These are phyloP conservation scores for Hyphochytrium catenoides DNA, from an alignment of 352 stramenopile species.

Conservation along the genomic window DNA sequence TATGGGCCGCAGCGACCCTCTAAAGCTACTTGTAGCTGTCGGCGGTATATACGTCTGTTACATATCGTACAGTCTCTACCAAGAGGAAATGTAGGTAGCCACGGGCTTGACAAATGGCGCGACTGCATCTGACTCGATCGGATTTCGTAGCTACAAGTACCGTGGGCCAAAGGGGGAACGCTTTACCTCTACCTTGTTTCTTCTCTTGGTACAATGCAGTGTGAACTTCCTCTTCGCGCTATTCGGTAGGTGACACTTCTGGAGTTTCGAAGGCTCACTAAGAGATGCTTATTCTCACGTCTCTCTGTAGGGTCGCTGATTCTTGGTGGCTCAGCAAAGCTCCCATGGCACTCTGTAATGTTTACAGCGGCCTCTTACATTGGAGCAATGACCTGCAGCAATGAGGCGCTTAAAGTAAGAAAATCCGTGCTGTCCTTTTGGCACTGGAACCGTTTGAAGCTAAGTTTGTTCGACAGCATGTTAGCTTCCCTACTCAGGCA, in stretches of 20 bases:
- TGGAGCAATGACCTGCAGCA: conserved; percentile 69
- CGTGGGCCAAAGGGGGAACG: conserved; percentile 42
- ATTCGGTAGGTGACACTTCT: conserved; percentile 13
- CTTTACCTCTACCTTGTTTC: conserved; percentile 70
- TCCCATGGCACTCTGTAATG: conserved; percentile 51
- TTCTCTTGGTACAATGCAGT: conserved; percentile 73
- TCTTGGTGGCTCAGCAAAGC: conserved; percentile 8
- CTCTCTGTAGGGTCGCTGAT: no score
- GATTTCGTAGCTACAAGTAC: conserved; percentile 44
- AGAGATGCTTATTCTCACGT: no score
- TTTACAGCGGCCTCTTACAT: conserved; percentile 65
- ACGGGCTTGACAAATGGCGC: no score
- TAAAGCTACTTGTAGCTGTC: conserved; percentile 59
- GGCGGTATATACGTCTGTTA: conserved; percentile 74
- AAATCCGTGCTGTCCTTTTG: no score
- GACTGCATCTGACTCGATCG: neutral
- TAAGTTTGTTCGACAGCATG: no score
- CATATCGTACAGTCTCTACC: conserved; percentile 71
- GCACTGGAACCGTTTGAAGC: no score
- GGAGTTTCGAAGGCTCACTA: neutral
- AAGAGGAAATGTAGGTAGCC: conserved; percentile 66
- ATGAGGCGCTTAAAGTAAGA: conserved; percentile 75
- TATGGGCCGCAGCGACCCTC: no score
- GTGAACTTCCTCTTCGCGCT: conserved; percentile 66
- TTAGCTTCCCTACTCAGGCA: conserved; percentile 92